Evolutionary conservation across 495 filamentous ascomycete species (phyloP).

Genomic region (Jackrogersella multiformis): DNA sequence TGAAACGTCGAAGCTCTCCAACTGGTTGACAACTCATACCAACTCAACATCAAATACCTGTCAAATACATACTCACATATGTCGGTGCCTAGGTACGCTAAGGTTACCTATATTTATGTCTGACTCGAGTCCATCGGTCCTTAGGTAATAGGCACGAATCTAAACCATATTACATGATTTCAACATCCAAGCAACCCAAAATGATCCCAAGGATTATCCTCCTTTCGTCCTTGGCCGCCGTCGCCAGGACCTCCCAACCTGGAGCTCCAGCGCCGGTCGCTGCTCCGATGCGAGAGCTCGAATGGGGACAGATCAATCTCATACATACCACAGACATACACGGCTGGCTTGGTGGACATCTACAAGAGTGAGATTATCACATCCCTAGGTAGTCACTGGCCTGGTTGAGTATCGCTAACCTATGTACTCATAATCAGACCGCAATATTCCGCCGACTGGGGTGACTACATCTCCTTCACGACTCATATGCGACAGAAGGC

Average conservation of each 20-base stretch:
- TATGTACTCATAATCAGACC: slow-evolving; percentile 60
- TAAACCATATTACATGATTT: background rate
- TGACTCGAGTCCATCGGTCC: slow-evolving; percentile 1
- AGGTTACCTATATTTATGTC: slow-evolving; percentile 13
- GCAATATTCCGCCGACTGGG: slow-evolving; percentile 95
- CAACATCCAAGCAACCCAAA: slow-evolving; percentile 7
- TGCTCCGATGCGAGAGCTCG: slow-evolving; percentile 81
- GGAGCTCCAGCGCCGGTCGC: slow-evolving; percentile 79
- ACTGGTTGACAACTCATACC: slow-evolving; percentile 29
- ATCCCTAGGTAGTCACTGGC: background rate
- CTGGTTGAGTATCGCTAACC: slow-evolving; percentile 36
- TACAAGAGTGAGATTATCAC: slow-evolving; percentile 72
- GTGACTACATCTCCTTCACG: slow-evolving; percentile 95
- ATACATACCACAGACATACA: slow-evolving; percentile 94
- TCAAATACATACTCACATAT: background rate
- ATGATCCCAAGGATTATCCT: slow-evolving; percentile 41
- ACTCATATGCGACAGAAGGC: slow-evolving; percentile 80
- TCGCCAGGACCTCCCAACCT: slow-evolving; percentile 73
- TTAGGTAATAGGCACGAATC: slow-evolving; percentile 19
- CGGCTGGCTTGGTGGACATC: slow-evolving; percentile 94
- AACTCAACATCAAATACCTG: background rate
- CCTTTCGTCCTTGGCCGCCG: slow-evolving; percentile 43
- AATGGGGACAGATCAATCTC: slow-evolving; percentile 94
- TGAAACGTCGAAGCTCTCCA: background rate
- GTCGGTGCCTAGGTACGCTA: background rate